These are phyloP conservation scores for Setaria italica DNA, from an alignment of 202 grass and related monocot species.

Conservation along the genomic window DNA sequence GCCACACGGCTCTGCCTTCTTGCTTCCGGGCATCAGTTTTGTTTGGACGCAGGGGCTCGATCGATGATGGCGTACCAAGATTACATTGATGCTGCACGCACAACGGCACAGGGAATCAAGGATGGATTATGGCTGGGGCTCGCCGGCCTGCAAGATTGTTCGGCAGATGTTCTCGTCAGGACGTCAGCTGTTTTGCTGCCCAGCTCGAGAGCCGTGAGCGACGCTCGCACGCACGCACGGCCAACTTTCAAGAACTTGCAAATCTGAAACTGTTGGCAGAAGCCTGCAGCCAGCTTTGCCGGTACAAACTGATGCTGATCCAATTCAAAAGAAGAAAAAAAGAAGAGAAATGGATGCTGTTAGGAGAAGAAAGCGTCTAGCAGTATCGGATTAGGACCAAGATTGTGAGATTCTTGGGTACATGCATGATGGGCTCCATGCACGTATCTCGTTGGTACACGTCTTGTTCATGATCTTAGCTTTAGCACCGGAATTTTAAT, in stretches of 20 bases:
- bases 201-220: not conserved
- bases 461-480: constrained; percentile 36
- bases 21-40: constrained; percentile 24
- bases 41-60: not conserved
- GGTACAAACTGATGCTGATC: not conserved
- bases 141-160: not conserved
- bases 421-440: not conserved
- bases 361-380: not conserved
- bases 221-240: not conserved
- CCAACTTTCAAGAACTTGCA: not conserved
- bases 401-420: constrained; percentile 21
- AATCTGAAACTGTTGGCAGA: not conserved
- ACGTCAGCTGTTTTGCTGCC: constrained; percentile 32
- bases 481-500: not conserved
- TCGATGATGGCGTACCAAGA: not conserved
- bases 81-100: not conserved
- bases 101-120: not conserved
- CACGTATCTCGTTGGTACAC: constrained; percentile 7
- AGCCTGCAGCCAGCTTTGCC: not conserved
- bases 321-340: too few species aligned
- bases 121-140: not conserved
- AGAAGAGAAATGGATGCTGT: not conserved
- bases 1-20: constrained; percentile 14
- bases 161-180: not conserved
- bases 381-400: not conserved